These are phyloP conservation scores for Isatis tinctoria DNA, from an alignment of 345 rosid species.

Conservation along the genomic window DNA sequence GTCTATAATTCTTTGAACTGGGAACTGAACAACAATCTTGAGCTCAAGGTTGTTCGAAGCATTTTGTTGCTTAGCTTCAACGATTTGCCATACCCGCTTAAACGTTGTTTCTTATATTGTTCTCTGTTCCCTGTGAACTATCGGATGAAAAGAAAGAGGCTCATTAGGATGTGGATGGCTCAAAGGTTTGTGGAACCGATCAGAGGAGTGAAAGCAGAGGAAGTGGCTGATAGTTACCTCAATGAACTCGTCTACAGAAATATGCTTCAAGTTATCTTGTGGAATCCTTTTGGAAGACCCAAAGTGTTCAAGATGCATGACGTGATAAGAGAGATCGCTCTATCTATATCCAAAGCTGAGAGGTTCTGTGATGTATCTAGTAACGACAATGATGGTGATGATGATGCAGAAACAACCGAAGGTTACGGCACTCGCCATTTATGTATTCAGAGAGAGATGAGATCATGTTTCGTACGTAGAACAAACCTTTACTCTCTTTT, in stretches of 20 bases:
- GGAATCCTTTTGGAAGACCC: slow-evolving; percentile 31
- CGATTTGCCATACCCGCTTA: slow-evolving; percentile 27
- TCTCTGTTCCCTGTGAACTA: slow-evolving; percentile 32
- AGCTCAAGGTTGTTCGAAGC: slow-evolving; percentile 28
- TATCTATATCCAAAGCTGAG: slow-evolving; percentile 29
- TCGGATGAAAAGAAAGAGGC: slow-evolving; percentile 22
- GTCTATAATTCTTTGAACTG: slow-evolving; percentile 31
- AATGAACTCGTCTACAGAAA: slow-evolving; percentile 36
- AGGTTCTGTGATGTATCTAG: slow-evolving; percentile 26
- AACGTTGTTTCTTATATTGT: slow-evolving; percentile 35
- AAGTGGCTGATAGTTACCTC: slow-evolving; percentile 34
- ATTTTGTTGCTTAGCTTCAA: slow-evolving; percentile 37
- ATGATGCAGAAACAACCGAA: slow-evolving; percentile 7
- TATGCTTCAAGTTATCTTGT: slow-evolving; percentile 37
- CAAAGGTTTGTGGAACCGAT: slow-evolving; percentile 30
- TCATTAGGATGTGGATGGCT: slow-evolving; percentile 37
- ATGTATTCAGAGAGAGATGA: slow-evolving; percentile 25
- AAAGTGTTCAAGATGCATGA: slow-evolving; percentile 40
- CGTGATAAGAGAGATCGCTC: slow-evolving; percentile 38
- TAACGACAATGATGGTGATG: not conserved
- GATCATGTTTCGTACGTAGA: not conserved
- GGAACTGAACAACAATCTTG: slow-evolving; percentile 28
- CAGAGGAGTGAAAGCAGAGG: slow-evolving; percentile 29
- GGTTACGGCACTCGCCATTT: slow-evolving; percentile 17
- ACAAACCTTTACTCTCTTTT: slow-evolving; percentile 31